These are phyloP conservation scores for Aspergillus puulaauensis DNA, from an alignment of 2,329 filamentous ascomycete species.

Conservation along the genomic window DNA sequence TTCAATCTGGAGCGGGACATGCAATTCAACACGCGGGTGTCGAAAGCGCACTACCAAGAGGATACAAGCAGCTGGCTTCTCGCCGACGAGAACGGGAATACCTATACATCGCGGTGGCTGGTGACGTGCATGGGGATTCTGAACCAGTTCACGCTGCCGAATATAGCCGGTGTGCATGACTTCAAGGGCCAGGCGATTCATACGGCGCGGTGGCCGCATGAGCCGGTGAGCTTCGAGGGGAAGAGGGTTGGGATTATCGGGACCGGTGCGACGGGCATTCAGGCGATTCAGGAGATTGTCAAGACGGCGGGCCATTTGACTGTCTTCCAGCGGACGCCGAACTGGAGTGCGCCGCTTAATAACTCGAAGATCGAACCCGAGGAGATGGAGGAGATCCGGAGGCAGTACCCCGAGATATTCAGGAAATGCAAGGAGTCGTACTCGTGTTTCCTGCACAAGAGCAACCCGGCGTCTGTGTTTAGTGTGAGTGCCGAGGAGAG, in stretches of 20 bases:
- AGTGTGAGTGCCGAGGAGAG: conserved; percentile 54
- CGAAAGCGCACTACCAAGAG: conserved; percentile 11
- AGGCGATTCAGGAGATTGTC: conserved; percentile 60
- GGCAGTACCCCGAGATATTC: conserved; percentile 53
- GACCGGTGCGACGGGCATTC: conserved; percentile 56
- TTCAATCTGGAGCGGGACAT: conserved; percentile 46
- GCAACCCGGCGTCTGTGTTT: conserved; percentile 54
- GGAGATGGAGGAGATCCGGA: conserved; percentile 3
- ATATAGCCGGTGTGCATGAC: conserved; percentile 34
- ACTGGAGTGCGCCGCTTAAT: conserved; percentile 62
- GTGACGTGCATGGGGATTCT: conserved; percentile 50
- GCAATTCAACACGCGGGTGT: conserved; percentile 46
- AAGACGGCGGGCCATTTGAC: conserved; percentile 53
- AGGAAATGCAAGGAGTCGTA: conserved; percentile 49
- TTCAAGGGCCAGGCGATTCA: conserved; percentile 58
- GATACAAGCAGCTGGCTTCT: conserved; percentile 44
- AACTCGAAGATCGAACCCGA: neutral
- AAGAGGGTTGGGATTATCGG: conserved; percentile 57
- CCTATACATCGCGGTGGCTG: conserved; percentile 45
- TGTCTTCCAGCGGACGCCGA: conserved; percentile 68
- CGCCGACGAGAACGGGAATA: conserved; percentile 41
- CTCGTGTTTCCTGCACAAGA: conserved; percentile 64
- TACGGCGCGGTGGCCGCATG: conserved; percentile 55
- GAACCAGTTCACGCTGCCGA: conserved; percentile 45
- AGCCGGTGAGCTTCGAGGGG: conserved; percentile 45